Conservation (phyloP, 1,284 basidiomycete genomes). For the Butyriboletus appendiculatus region DNA sequence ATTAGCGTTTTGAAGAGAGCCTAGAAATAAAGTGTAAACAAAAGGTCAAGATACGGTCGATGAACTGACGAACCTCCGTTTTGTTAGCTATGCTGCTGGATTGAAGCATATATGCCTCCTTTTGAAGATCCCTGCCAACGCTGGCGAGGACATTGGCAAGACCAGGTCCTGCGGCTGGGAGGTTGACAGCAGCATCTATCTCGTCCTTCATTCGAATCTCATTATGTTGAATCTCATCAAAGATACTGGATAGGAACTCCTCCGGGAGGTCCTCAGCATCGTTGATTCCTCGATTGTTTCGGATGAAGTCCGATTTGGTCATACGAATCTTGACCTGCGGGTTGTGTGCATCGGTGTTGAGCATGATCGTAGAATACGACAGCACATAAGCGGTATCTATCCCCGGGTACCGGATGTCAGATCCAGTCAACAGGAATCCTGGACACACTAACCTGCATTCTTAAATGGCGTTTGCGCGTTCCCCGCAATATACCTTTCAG, state of each 20-base stretch:
- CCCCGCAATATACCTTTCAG: constrained; percentile 89
- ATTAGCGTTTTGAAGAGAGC: constrained; percentile 90
- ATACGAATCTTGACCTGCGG: constrained; percentile 93
- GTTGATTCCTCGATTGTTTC: constrained; percentile 95
- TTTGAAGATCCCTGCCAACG: constrained; percentile 90
- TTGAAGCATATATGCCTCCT: constrained; percentile 92
- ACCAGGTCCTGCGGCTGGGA: constrained; percentile 62
- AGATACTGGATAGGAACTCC: constrained; percentile 76
- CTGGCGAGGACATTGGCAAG: constrained; percentile 80
- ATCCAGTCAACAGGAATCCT: not conserved
- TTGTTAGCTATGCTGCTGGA: constrained; percentile 95
- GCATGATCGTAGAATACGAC: constrained; percentile 91
- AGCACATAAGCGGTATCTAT: constrained; percentile 91
- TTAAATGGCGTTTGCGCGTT: constrained; percentile 84
- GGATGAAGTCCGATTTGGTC: constrained; percentile 87
- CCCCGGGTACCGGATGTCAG: constrained; percentile 6
- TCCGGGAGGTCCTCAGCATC: constrained; percentile 87
- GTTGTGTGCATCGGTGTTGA: constrained; percentile 96
- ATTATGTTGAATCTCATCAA: constrained; percentile 86
- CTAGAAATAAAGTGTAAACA: constrained; percentile 39
- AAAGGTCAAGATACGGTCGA: not conserved
- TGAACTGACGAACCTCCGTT: constrained; percentile 67
- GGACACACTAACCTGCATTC: constrained; percentile 59
- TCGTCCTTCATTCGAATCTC: constrained; percentile 99
- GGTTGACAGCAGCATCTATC: constrained; percentile 59